A percentile compares a stretch with the other conserved stretches of the same genome.
Evolutionary conservation across 345 rosid species (phyloP).

Genomic region (Cochlearia excelsa): DNA sequence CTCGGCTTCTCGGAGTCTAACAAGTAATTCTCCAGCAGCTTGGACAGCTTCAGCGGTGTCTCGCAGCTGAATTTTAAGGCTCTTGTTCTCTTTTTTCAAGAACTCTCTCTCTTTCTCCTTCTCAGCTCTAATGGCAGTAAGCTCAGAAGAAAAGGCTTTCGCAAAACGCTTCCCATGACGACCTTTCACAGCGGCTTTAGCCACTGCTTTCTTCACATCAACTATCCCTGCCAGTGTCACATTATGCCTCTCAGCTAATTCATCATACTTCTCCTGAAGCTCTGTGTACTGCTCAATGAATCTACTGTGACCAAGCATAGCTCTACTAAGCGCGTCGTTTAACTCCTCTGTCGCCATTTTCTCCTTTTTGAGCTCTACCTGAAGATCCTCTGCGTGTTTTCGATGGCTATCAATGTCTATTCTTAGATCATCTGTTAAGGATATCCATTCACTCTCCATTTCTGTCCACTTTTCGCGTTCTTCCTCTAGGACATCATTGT

Average conservation of each 20-base stretch:
- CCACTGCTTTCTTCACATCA: constrained; percentile 83
- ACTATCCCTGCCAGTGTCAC: constrained; percentile 81
- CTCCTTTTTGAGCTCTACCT: constrained; percentile 65
- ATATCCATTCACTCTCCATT: constrained; percentile 98
- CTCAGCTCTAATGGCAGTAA: constrained; percentile 69
- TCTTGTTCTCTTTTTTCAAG: constrained; percentile 76
- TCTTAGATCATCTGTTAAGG: constrained; percentile 89
- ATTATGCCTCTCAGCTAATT: constrained; percentile 59
- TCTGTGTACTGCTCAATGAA: constrained; percentile 92
- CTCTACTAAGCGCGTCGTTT: constrained; percentile 77
- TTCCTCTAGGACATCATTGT: constrained; percentile 57
- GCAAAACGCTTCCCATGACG: constrained; percentile 68
- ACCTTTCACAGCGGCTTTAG: constrained; percentile 74
- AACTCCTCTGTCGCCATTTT: constrained; percentile 68
- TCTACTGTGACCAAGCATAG: constrained; percentile 85
- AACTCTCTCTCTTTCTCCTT: constrained; percentile 76
- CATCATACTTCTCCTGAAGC: constrained; percentile 78
- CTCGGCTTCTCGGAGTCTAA: constrained; percentile 83
- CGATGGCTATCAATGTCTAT: constrained; percentile 70
- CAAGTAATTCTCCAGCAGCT: constrained; percentile 95
- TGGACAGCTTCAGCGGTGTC: constrained; percentile 98
- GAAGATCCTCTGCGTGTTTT: constrained; percentile 66
- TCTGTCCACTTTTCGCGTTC: constrained; percentile 92
- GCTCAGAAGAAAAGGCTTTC: constrained; percentile 69
- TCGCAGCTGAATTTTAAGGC: constrained; percentile 70